Evolutionary conservation across 2,329 filamentous ascomycete species (phyloP).

Genomic region (Scedosporium dehoogii): DNA sequence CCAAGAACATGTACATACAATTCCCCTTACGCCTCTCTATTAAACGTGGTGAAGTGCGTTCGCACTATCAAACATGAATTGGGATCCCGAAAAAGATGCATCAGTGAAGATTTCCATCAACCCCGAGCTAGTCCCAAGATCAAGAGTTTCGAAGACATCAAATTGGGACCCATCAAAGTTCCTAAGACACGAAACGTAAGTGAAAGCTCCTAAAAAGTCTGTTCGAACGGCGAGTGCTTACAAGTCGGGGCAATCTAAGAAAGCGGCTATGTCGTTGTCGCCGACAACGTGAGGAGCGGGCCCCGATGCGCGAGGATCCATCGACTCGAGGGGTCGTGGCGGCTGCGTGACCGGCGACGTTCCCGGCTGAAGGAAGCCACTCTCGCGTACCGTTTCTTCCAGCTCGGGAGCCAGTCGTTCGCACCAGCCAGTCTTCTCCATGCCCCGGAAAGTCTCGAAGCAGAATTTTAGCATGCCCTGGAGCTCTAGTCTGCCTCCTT

Average conservation of each 20-base stretch:
- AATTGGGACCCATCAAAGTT: conserved; percentile 1
- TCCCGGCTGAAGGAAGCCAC: background rate
- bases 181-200: background rate
- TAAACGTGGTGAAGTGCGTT: background rate
- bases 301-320: background rate
- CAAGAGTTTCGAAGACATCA: conserved; percentile 5
- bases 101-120: conserved; percentile 2
- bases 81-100: background rate
- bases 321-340: background rate
- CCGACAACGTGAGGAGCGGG: background rate
- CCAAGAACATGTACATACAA: background rate
- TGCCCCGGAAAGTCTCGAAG: background rate
- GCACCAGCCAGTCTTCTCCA: conserved; percentile 4
- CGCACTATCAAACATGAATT: conserved; percentile 3
- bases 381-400: background rate
- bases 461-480: background rate
- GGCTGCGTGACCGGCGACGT: background rate
- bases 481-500: background rate
- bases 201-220: background rate
- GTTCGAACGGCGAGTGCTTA: background rate
- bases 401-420: background rate
- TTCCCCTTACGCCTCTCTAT: background rate
- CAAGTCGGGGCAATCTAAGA: background rate
- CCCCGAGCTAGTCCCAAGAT: background rate
- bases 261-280: background rate